Conservation (phyloP, 2,329 filamentous ascomycete genomes). For the Lojkania enalia region DNA sequence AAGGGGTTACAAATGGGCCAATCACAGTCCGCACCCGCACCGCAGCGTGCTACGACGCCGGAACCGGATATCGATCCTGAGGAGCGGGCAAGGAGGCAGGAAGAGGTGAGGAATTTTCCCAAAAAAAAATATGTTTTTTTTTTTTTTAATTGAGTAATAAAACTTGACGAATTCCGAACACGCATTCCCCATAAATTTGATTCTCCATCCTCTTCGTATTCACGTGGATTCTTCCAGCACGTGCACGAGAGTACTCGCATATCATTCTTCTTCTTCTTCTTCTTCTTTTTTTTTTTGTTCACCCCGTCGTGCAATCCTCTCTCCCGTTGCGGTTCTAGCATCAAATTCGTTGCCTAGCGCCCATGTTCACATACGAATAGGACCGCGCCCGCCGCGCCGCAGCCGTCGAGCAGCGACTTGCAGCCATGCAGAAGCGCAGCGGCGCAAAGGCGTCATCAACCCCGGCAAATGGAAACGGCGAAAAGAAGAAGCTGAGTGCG, state of each 20-base stretch:
- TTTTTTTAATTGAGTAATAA: too few species aligned
- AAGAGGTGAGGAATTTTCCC: too few species aligned
- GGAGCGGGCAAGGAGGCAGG: constrained; percentile 25
- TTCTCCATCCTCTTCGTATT: too few species aligned
- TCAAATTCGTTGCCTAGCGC: neutral
- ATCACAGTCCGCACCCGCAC: constrained; percentile 18
- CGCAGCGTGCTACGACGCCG: constrained; percentile 14
- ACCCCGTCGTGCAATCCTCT: too few species aligned
- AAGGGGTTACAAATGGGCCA: too few species aligned
- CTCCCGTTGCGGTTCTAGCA: too few species aligned
- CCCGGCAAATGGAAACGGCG: constrained; percentile 1
- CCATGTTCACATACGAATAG: constrained; percentile 12
- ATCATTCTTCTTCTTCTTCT: neutral
- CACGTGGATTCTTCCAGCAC: too few species aligned
- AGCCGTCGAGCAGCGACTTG: constrained; percentile 32
- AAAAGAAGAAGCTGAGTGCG: constrained; percentile 28
- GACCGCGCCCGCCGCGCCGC: constrained; percentile 37
- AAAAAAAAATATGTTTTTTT: too few species aligned
- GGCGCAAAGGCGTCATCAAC: neutral
- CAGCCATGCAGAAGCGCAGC: constrained; percentile 18
- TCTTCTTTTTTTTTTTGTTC: neutral
- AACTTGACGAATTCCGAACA: too few species aligned
- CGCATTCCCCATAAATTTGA: too few species aligned
- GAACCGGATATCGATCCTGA: constrained; percentile 28
- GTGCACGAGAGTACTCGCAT: neutral